Evolutionary conservation across 192 early-diverging fungal species (phyloP), one percentile per base, ranked within the genome.

Genomic region (Rhizoclosmatium sp.): DNA sequence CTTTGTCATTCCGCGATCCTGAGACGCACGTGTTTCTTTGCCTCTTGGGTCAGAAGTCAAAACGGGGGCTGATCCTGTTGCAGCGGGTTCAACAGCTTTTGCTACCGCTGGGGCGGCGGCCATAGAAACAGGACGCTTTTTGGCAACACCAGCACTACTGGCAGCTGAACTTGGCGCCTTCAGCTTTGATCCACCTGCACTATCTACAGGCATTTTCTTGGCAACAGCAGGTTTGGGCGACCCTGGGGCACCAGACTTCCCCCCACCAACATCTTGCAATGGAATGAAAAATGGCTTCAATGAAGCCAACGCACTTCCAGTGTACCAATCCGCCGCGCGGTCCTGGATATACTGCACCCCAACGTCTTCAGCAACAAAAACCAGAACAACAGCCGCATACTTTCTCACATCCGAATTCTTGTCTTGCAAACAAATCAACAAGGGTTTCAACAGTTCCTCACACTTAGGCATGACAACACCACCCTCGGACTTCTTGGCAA

Each of bases 321-420:
- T 91, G 66, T 95, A 89, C 75, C 85, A 84, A 60, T 97, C 96
- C n/a, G 78, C 83, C 48, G 89, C 91, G 62, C 89, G 92, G 7
- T 91, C 84, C n/a, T 91, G 81, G 1, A 98, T 89, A 0, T 83
- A 75, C 68, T 93, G 92, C 60, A 91, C 92, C 0, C 95, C 95
- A 7, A 92, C 94, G 76, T 82, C 89, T 2, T 77, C 78, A 39
- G 95, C 91, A 7, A 96, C 76, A 31, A 89, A 86, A 12, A 85
- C 85, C 51, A 99, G 82, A 49, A 93, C 87, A 1, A 85, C 80
- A 60, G 93, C 92, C 0, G 95, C 95, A 10, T 89, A 87, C 77
- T 97, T 97, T 56, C 98, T 93, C 16, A 98, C 96, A 16, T 97
- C 96, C 1, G 87, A 85, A 68, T 92, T 95, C 45, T 93, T 91